Evolutionary conservation across 2,329 filamentous ascomycete species (phyloP).

Genomic region (Penicillium sclerotigenum): DNA sequence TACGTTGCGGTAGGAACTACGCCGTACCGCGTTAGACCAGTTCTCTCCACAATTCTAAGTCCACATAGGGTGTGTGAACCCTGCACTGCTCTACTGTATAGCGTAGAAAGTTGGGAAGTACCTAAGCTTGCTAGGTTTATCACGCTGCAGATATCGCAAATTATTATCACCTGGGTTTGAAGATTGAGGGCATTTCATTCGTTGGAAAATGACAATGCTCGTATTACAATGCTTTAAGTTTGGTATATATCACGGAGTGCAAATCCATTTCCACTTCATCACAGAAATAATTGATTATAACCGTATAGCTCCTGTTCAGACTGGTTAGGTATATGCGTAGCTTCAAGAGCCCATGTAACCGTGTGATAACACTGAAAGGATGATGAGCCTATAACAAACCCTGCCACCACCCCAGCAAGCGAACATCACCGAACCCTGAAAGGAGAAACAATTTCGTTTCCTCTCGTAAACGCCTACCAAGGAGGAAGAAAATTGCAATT

Average conservation of each 20-base stretch:
- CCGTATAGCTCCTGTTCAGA: not conserved
- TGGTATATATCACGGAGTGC: too few relatives aligned
- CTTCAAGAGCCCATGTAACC: not conserved
- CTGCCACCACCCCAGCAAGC: not conserved
- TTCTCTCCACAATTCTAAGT: not conserved
- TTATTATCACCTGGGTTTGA: not conserved
- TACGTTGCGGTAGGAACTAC: not conserved
- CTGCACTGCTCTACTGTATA: not conserved
- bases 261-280: not conserved
- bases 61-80: not conserved
- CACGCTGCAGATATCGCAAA: not conserved
- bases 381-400: not conserved
- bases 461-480: too few relatives aligned
- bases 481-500: too few relatives aligned
- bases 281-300: not conserved
- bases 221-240: not conserved
- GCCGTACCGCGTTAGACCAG: not conserved
- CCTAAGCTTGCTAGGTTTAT: not conserved
- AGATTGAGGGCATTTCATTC: not conserved
- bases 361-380: not conserved
- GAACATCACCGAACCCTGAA: not conserved
- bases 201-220: too few relatives aligned
- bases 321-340: not conserved
- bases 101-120: too few relatives aligned
- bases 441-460: not conserved